Evolutionary conservation across 768 basidiomycete species (phyloP).

Genomic region (Fomitopsis pulvina): DNA sequence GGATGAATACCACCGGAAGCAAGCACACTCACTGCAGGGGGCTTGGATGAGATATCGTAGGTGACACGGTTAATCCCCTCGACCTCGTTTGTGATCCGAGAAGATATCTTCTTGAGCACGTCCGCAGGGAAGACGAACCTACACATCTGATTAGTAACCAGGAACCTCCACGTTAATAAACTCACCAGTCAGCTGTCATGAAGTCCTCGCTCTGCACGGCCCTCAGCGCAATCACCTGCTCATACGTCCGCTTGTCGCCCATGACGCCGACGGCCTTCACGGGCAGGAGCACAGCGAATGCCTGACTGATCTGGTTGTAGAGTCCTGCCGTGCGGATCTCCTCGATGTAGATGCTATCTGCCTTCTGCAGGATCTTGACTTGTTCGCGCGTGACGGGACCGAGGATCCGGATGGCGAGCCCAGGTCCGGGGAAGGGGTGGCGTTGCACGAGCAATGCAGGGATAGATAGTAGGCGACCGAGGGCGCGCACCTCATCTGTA

Average conservation of each 20-base stretch:
- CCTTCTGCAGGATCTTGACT: conserved; percentile 84
- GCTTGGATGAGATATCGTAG: conserved; percentile 96
- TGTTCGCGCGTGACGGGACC: conserved; percentile 93
- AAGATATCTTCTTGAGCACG: conserved; percentile 86
- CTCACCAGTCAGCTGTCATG: conserved; percentile 98
- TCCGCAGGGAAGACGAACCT: conserved; percentile 96
- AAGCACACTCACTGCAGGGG: conserved; percentile 65
- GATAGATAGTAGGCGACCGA: conserved; percentile 87
- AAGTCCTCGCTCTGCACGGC: conserved; percentile 99
- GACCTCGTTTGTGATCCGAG: conserved; percentile 97
- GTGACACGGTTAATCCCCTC: conserved; percentile 94
- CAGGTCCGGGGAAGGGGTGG: conserved; percentile 98
- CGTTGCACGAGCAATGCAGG: conserved; percentile 91
- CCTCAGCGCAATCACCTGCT: conserved; percentile 91
- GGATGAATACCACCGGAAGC: neutral
- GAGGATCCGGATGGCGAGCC: conserved; percentile 95
- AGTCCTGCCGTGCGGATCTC: conserved; percentile 91
- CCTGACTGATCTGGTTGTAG: conserved; percentile 92
- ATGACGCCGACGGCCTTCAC: conserved; percentile 97
- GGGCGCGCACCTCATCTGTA: conserved; percentile 89
- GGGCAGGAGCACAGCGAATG: conserved; percentile 93
- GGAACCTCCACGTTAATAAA: neutral
- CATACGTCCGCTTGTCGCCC: conserved; percentile 95
- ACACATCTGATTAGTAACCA: conserved; percentile 13
- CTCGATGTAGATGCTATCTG: conserved; percentile 95